phyloP scores from a whole-genome alignment of 768 basidiomycete genomes.

The Collybia nuda region DNA sequence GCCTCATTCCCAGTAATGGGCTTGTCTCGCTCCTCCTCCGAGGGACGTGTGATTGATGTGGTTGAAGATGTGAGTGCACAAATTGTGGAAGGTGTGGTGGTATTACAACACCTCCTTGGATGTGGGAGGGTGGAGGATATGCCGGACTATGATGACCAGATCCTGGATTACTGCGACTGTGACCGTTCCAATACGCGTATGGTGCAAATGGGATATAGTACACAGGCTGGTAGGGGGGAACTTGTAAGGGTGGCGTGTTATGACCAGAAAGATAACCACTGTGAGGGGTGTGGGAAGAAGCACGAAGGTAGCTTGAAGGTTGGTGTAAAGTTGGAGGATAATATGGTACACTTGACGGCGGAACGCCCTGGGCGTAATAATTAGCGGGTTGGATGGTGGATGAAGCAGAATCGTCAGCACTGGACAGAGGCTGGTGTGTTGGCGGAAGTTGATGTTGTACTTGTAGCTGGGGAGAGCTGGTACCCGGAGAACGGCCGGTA shows the following conservation, averaged over 20 bases:
- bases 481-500: neutral
- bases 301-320: neutral
- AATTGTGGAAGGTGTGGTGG: conserved; percentile 8
- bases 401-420: too few relatives aligned
- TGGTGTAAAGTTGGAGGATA: neutral
- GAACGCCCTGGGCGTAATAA: neutral
- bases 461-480: conserved; percentile 8
- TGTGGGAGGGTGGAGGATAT: conserved; percentile 14
- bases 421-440: conserved; percentile 1
- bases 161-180: conserved; percentile 16
- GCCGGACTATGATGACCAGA: conserved; percentile 24
- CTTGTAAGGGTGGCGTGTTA: neutral
- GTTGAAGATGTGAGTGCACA: conserved; percentile 8
- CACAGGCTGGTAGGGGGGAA: conserved; percentile 12
- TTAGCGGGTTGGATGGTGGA: too few relatives aligned
- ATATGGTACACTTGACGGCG: neutral
- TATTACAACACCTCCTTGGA: conserved; percentile 1
- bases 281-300: neutral
- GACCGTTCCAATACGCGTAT: conserved; percentile 36
- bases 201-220: conserved; percentile 24
- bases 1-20: neutral
- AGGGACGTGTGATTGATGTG: conserved; percentile 8
- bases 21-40: neutral
- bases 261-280: neutral
- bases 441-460: conserved; percentile 17